A percentile compares a stretch with the other conserved stretches of the same genome.
Conservation (phyloP, 1,139 yeast species). For the Sugiyamaella grinbergsii region DNA sequence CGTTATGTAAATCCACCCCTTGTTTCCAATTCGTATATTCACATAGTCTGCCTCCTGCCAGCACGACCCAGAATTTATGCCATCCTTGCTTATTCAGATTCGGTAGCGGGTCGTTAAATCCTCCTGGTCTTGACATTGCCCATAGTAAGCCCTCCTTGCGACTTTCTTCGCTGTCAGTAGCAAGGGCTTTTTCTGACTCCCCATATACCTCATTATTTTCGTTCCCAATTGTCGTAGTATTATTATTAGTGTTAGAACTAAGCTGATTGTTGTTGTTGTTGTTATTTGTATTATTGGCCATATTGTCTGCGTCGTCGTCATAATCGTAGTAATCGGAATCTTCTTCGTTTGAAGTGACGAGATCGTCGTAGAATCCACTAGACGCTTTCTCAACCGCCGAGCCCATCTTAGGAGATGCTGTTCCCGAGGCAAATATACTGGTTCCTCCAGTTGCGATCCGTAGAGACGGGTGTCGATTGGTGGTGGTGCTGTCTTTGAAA, state of each 20-base stretch:
- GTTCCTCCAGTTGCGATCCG: conserved; percentile 20
- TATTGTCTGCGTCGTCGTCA: conserved; percentile 13
- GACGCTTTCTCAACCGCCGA: conserved; percentile 2
- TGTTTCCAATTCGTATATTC: conserved; percentile 85
- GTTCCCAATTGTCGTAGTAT: conserved; percentile 8
- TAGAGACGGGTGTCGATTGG: conserved; percentile 18
- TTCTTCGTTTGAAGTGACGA: conserved; percentile 22
- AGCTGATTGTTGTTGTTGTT: conserved; percentile 5
- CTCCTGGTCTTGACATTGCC: conserved; percentile 51
- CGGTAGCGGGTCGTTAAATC: conserved; percentile 50
- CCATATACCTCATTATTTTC: conserved; percentile 1
- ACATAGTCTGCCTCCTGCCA: conserved; percentile 63
- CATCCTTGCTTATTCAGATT: conserved; percentile 74
- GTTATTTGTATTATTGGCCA: conserved; percentile 7
- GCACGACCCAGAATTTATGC: conserved; percentile 90
- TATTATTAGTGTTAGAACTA: neutral
- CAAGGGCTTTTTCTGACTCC: neutral
- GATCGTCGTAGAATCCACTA: conserved; percentile 12
- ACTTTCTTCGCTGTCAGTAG: conserved; percentile 10
- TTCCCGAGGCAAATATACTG: neutral
- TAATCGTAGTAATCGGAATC: conserved; percentile 24
- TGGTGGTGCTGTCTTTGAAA: conserved; percentile 4
- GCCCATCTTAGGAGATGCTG: conserved; percentile 3
- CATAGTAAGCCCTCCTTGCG: conserved; percentile 60
- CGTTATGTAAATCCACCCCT: conserved; percentile 61